These are phyloP conservation scores for Wickerhamomyces sydowiorum DNA, from an alignment of 805 yeast genomes.

Conservation along the genomic window DNA sequence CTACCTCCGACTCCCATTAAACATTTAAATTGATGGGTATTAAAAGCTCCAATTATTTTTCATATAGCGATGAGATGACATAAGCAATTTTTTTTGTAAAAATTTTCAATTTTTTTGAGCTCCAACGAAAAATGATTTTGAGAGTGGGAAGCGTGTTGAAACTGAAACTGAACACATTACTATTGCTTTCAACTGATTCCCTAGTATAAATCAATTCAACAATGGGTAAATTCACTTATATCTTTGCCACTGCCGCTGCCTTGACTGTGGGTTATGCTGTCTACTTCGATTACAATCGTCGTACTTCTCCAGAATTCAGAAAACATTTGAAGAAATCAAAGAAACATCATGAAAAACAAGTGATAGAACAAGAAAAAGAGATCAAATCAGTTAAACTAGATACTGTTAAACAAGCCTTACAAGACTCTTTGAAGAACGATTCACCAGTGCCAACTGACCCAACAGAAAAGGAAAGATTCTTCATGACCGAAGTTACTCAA, in stretches of 20 bases:
- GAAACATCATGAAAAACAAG: conserved; percentile 52
- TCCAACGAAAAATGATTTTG: background rate
- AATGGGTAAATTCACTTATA: conserved; percentile 25
- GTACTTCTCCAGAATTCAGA: conserved; percentile 79
- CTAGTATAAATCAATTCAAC: too few species aligned
- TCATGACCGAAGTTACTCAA: conserved; percentile 73
- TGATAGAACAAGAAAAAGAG: conserved; percentile 48
- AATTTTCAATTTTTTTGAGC: background rate
- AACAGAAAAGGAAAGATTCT: conserved; percentile 66
- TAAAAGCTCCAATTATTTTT: background rate
- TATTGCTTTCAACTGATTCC: too few species aligned
- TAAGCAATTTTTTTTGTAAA: background rate
- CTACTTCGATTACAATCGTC: conserved; percentile 90
- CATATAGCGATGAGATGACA: background rate
- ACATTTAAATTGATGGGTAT: background rate
- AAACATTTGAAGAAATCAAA: conserved; percentile 59
- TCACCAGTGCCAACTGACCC: conserved; percentile 68
- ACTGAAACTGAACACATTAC: background rate
- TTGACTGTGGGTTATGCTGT: conserved; percentile 69
- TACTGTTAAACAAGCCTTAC: conserved; percentile 55
- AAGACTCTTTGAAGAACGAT: conserved; percentile 56
- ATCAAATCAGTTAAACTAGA: conserved; percentile 56
- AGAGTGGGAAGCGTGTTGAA: background rate
- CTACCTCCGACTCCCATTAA: background rate
- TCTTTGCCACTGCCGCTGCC: conserved; percentile 32